Evolutionary conservation across 306 rosid species (phyloP), one percentile per base, ranked within the genome.

Genomic region (Hippophae tibetana): DNA sequence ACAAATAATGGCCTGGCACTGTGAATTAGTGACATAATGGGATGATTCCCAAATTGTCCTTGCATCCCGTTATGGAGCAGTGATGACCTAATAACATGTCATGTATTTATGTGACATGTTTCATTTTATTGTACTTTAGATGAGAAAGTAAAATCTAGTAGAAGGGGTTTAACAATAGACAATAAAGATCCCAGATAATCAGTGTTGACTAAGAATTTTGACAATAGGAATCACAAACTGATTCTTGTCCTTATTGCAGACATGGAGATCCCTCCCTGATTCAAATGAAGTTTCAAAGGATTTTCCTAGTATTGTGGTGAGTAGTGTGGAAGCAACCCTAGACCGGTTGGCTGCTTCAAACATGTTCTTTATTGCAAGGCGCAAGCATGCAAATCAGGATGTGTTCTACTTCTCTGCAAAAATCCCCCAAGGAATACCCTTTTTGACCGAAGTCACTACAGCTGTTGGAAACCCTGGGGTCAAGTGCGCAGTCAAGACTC

Each of bases 181-280:
- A 13, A 47, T 18, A 18, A 18, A 18, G 23, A 18, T 18, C 23
- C 57, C 58, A 54, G 60, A 23, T 47, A 13, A 43, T 58, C 7
- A 31, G 56, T 52, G 48, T 13, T 57, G 42, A 58, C 44, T 67
- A 58, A 31, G 52, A 51, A 50, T 62, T 26, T 47, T 57, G 54
- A 38, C 41, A 27, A 11, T 61, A 11, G 56, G 48, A 67, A 54
- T 69, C 7, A 54, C 64, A 67, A 62, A 10, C 57, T 57, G 58
- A 57, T 69, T 13, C 18, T 40, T 61, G 25, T 68, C 69, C 62
- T 26, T 52, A 55, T 63, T 69, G 73, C 86, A 92, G 95, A 88
- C 99, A 5, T 92, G 99, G 99, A 83, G 99, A 76, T 88, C 96
- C 62, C 86, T 92, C 63, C 99, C 99, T 10, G 96, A 92, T 79